A percentile compares a stretch with the other conserved stretches of the same genome.
Evolutionary conservation across 192 early-diverging fungal genomes (phyloP).

Genomic region (Linnemannia elongata): DNA sequence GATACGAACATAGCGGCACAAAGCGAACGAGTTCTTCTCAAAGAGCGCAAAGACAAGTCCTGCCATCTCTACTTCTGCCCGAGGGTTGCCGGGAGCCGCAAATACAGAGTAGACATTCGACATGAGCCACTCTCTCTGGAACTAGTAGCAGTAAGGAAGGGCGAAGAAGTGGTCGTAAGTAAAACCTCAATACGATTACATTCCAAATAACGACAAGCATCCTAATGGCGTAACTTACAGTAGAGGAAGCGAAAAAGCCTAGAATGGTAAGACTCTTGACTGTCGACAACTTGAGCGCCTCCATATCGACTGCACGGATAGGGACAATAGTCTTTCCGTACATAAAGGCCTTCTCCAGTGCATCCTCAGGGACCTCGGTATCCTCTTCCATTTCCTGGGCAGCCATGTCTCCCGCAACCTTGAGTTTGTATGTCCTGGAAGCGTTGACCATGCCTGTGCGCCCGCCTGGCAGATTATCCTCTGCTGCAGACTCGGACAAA

Average conservation of each 20-base stretch:
- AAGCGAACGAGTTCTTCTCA: slow-evolving; percentile 66
- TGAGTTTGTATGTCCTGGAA: slow-evolving; percentile 47
- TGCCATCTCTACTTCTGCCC: slow-evolving; percentile 59
- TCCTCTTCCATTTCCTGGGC: slow-evolving; percentile 38
- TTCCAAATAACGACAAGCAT: background rate
- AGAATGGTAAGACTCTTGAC: slow-evolving; percentile 71
- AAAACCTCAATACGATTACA: background rate
- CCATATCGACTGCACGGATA: slow-evolving; percentile 71
- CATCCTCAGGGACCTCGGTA: slow-evolving; percentile 58
- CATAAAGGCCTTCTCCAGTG: slow-evolving; percentile 73
- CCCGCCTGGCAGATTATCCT: slow-evolving; percentile 32
- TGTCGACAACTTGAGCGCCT: slow-evolving; percentile 69
- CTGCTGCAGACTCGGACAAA: slow-evolving; percentile 59
- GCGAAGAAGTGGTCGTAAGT: background rate
- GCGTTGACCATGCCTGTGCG: slow-evolving; percentile 56
- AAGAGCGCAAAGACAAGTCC: slow-evolving; percentile 65
- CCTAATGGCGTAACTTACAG: slow-evolving; percentile 44
- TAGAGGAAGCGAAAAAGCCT: slow-evolving; percentile 64
- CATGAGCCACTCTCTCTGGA: slow-evolving; percentile 69
- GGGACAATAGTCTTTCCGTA: slow-evolving; percentile 80
- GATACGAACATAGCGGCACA: slow-evolving; percentile 72
- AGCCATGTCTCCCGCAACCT: slow-evolving; percentile 43
- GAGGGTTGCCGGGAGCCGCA: slow-evolving; percentile 57
- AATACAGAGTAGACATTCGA: slow-evolving; percentile 65
- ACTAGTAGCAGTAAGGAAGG: slow-evolving; percentile 50